Evolutionary conservation across 345 rosid species (phyloP), one percentile per base, ranked within the genome.

Genomic region (Lepidium africanum): DNA sequence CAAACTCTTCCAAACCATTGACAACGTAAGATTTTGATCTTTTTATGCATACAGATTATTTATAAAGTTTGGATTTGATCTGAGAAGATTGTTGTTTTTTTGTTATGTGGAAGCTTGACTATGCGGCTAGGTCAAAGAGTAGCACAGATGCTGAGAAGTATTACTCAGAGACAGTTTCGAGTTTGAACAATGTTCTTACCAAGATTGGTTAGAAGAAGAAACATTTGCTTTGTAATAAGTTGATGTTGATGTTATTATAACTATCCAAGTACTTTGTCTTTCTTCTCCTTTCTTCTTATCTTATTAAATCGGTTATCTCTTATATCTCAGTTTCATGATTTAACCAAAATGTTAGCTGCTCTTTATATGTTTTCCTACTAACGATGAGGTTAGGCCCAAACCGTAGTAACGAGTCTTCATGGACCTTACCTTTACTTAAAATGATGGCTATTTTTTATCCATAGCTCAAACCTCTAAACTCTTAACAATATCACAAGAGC

Each of bases 61-160:
- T 40, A 5, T 15, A 19, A 16, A 15, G 71, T 56, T 32, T 58
- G 12, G 67, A 50, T 13, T 27, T 70, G 60, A 60, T 50, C 61
- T 63, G 53, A 71, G 40, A 53, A n/a, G n/a, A n/a, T n/a, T n/a
- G n/a, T 54, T 23, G 12, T 10, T 55, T 38, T 45, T 2, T 11
- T 72, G 37, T 21, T 45, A 16, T 59, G 40, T 63, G 42, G 54
- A 79, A 93, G 99, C 72, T 90, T 79, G 99, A 93, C 78, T 70
- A 88, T 73, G 99, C 99, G 14, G 97, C 97, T 46, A 94, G 81
- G 87, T 78, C 79, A 39, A 94, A 91, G 90, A 91, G 92, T 84
- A 79, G 79, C 49, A 76, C 91, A 6, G 80, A 91, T 67, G 99
- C 99, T 69, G 95, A 94, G 85, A 94, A 94, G 79, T 90, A 84